Conservation (phyloP, 306 rosid genomes). For the Malus domestica region DNA sequence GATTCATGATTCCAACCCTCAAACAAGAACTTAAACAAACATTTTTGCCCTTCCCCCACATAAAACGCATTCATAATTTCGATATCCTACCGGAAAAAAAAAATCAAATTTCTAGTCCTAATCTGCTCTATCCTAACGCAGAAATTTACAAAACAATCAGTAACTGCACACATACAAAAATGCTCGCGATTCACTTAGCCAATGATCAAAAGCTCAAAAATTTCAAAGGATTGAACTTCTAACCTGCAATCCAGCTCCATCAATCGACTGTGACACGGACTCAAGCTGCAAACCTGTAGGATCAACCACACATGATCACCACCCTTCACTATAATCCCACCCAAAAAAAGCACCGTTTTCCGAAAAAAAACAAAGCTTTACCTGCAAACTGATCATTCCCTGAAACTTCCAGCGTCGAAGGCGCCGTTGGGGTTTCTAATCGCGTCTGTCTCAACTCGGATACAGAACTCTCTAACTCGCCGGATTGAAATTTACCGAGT, state of each 20-base stretch:
- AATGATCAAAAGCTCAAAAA: neutral
- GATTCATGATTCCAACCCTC: neutral
- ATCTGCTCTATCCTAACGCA: neutral
- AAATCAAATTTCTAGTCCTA: neutral
- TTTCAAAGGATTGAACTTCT: conserved; percentile 23
- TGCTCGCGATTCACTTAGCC: neutral
- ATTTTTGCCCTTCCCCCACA: neutral
- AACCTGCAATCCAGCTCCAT: conserved; percentile 48
- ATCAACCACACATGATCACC: conserved; percentile 19
- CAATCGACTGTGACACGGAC: conserved; percentile 26
- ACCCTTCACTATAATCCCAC: conserved; percentile 5
- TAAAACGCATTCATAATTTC: neutral
- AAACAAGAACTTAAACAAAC: neutral
- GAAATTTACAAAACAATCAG: neutral
- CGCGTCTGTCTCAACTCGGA: conserved; percentile 8
- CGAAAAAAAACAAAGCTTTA: conserved; percentile 11
- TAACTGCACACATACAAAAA: neutral
- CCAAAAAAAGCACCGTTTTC: neutral
- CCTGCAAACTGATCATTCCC: conserved; percentile 36
- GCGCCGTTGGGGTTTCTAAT: conserved; percentile 58
- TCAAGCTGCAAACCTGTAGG: conserved; percentile 40
- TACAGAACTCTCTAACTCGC: conserved; percentile 17
- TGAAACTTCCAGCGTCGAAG: conserved; percentile 20
- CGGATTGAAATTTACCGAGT: conserved; percentile 12
- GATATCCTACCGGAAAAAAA: neutral